phyloP scores from a whole-genome alignment of 2,329 filamentous ascomycete genomes.

The Aspergillus aculeatinus region DNA sequence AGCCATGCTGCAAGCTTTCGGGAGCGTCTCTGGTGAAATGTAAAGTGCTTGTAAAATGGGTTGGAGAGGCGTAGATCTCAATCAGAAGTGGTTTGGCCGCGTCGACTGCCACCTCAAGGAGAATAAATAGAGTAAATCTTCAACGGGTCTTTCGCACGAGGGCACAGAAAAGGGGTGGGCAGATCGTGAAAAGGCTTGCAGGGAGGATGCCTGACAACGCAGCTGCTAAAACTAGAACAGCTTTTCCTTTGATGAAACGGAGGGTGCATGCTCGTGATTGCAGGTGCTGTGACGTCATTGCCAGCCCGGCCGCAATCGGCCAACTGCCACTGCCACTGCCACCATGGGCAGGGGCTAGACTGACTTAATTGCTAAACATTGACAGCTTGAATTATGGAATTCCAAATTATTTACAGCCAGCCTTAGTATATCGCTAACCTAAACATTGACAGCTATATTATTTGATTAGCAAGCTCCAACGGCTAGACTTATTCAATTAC shows the following conservation, averaged over 20 bases:
- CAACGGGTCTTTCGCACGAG: neutral
- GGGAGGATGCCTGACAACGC: neutral
- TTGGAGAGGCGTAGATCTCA: neutral
- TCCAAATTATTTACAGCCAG: no score
- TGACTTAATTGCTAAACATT: neutral
- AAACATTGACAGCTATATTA: no score
- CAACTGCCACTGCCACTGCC: neutral
- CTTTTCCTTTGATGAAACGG: neutral
- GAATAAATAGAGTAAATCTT: neutral
- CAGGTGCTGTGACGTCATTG: neutral
- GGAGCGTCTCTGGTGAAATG: neutral
- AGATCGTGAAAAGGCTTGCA: neutral
- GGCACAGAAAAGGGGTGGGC: neutral
- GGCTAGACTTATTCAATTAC: no score
- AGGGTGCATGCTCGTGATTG: neutral
- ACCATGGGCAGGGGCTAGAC: neutral
- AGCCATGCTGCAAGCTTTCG: slow-evolving; percentile 18
- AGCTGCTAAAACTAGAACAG: neutral
- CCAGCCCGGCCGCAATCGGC: neutral
- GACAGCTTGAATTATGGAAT: neutral
- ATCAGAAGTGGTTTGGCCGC: neutral
- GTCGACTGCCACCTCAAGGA: neutral
- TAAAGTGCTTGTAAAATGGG: neutral
- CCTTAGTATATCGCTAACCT: no score
- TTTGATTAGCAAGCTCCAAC: no score